Conservation (phyloP, 1,139 yeast genomes). For the Kurtzmaniella quercitrusa region DNA sequence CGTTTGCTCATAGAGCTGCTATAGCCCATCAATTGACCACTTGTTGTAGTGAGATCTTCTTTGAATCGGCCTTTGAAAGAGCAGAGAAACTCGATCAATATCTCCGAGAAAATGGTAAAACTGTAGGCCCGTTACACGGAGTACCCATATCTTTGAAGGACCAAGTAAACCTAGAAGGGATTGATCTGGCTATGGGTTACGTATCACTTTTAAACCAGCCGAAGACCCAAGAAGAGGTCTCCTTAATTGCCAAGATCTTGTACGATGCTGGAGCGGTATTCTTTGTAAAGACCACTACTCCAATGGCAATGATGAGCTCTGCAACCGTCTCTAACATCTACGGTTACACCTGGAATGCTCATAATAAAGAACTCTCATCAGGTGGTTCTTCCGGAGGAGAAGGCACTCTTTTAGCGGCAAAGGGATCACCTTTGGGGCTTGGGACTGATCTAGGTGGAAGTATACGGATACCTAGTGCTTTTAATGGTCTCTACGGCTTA, state of each 20-base stretch:
- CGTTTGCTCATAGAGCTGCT: constrained; percentile 19
- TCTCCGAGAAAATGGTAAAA: constrained; percentile 25
- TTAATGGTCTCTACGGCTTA: constrained; percentile 15
- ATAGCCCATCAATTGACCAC: constrained; percentile 19
- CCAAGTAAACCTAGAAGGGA: constrained; percentile 44
- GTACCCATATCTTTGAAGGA: constrained; percentile 62
- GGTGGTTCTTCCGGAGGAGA: constrained; percentile 69
- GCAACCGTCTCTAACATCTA: constrained; percentile 43
- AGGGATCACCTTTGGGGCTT: constrained; percentile 45
- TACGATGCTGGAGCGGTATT: constrained; percentile 50
- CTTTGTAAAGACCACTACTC: constrained; percentile 55
- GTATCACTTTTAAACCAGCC: constrained; percentile 28
- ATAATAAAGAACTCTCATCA: constrained; percentile 37
- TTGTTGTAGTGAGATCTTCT: constrained; percentile 16
- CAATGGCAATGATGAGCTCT: constrained; percentile 52
- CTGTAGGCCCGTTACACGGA: constrained; percentile 61
- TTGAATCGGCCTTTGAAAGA: constrained; percentile 14
- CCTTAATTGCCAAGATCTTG: constrained; percentile 40
- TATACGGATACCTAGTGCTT: constrained; percentile 15
- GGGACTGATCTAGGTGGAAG: constrained; percentile 21
- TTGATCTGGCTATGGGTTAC: constrained; percentile 43
- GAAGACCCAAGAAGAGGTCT: constrained; percentile 21
- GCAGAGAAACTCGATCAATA: constrained; percentile 38
- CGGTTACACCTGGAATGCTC: constrained; percentile 48
- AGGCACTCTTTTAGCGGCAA: constrained; percentile 49